phyloP scores from a whole-genome alignment of 306 rosid species.

The Fagus sylvatica region DNA sequence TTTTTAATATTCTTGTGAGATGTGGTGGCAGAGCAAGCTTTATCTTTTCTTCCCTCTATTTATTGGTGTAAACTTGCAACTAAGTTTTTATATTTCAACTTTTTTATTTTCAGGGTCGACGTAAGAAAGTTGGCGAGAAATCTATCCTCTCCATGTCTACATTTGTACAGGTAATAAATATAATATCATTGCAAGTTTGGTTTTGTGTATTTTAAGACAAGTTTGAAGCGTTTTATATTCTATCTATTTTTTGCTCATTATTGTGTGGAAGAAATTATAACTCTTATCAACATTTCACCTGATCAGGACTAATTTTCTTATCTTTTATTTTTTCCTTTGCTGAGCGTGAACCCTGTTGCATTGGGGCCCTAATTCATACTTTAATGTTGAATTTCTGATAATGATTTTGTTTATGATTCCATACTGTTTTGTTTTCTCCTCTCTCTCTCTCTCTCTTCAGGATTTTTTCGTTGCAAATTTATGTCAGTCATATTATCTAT shows the following conservation, averaged over 20 bases:
- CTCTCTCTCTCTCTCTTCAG: background rate
- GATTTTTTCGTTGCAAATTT: background rate
- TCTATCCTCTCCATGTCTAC: conserved; percentile 1
- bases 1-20: background rate
- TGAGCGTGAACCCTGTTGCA: background rate
- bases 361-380: background rate
- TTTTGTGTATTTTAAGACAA: background rate
- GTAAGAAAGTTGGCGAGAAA: conserved; percentile 4
- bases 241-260: too few species aligned
- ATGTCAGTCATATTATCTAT: background rate
- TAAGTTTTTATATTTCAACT: background rate
- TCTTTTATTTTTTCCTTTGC: background rate
- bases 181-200: background rate
- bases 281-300: background rate
- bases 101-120: conserved; percentile 2
- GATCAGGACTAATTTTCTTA: background rate
- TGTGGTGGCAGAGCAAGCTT: background rate
- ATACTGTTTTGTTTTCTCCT: background rate
- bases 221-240: background rate
- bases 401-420: background rate
- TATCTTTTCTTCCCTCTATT: background rate
- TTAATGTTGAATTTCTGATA: background rate
- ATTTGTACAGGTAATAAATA: conserved; percentile 2
- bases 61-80: background rate
- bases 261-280: background rate